Evolutionary conservation across 306 rosid species (phyloP), one percentile per base, ranked within the genome.

Genomic region (Glycyrrhiza uralensis): DNA sequence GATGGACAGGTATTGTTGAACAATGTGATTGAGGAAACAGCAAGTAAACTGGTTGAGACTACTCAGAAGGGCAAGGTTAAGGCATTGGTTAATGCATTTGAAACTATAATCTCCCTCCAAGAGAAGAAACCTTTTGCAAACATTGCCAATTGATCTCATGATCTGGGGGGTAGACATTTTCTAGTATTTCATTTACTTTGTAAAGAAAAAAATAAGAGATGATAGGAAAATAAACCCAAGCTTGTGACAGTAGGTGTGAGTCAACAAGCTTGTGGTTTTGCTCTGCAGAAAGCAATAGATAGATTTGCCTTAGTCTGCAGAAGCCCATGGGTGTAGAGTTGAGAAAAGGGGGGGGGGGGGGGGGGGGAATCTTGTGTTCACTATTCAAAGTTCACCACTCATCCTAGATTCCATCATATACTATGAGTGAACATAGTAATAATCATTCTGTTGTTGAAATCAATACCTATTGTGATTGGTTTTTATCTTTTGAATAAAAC

Each of bases 41-140:
- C 98, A 60, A 87, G 84, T 71, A 90, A 90, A 79, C 77, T 93
- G 0, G 90, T 71, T 65, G 92, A 78, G 77, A 65, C 79, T 59
- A 65, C 79, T 59, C 73, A 80, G 74, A 86, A 83, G 83, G 77
- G 96, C 76, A 93, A 83, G 85, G 98, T 93, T 66, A 89, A 90
- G 80, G 98, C 98, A 69, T 82, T 93, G 82, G 96, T 93, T 51
- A 84, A 92, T 59, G 98, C 96, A 69, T 93, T 90, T 64, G 98
- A 93, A 85, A 81, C 88, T 52, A 80, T 93, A 20, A 90, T 90
- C 73, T 93, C 92, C 35, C 97, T 91, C 18, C 92, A 91, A 46
- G 92, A 86, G 84, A 76, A 76, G 39, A 87, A 72, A 14, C 72
- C 72, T 51, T 68, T 75, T 41, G 63, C 80, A 66, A 81, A 69